Base-by-base conservation (phyloP, 192 early-diverging fungal species). In the Rhizoclosmatium sp. region DNA sequence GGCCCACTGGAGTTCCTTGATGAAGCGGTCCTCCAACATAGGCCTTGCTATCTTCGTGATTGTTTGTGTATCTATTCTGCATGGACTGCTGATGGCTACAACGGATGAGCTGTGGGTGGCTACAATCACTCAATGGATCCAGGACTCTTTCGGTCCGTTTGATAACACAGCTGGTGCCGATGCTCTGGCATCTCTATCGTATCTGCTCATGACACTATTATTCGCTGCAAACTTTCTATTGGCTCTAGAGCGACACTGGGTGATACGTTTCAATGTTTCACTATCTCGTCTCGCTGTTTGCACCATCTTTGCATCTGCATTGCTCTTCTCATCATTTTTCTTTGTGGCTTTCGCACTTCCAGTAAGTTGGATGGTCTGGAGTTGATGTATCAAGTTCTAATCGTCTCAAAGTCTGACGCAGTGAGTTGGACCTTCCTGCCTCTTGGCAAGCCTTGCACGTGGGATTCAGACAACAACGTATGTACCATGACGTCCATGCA, bases 171-270 rank as follows among this genome's bases (percentile, higher is more conserved):
- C 4, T 16, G 10, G 23, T 41, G 49, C 45, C 4, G 49, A 41
- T 40, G 31, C 75, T 5, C 64, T 76, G 10, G 21, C 75, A 14
- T 56, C 54, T 21, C 9, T 66, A 12, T 16, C 19, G 21, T 76
- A 76, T 47, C 23, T 23, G 12, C 23, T 76, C 4, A 47, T 76
- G 16, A 39, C 61, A 5, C 5, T 62, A 5, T 40, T 76, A 5
- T 76, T 76, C 41, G 41, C 44, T 21, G 47, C 64, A 4, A 76
- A 76, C 44, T 44, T 76, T 4, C 46, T 76, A 4, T 48, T 76
- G 4, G 61, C 75, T 23, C 65, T 76, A 7, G 75, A 76, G 39
- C 75, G 75, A 16, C 58, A 76, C 48, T 76, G 75, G 60, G 16
- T 47, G 21, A 62, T 76, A 14, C 49, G 58, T 19, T 76, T 39